Conservation (phyloP, 202 grass and related monocot genomes). For the Bolboschoenoplectus hybrid region DNA sequence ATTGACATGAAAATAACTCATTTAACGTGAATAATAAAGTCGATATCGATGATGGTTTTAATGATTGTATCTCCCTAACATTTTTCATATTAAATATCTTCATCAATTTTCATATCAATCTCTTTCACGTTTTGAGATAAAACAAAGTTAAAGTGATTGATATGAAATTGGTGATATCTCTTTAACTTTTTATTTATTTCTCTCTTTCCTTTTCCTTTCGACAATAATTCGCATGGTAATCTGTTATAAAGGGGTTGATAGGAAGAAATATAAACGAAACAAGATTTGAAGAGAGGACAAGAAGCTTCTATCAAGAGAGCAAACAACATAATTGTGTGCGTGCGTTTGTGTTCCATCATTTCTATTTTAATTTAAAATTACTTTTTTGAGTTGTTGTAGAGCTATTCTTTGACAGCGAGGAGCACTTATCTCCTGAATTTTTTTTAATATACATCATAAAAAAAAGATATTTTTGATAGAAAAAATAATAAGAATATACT, state of each 20-base stretch:
- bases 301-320: not conserved
- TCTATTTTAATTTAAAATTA: not conserved
- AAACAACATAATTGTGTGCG: too few species aligned
- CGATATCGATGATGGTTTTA: too few species aligned
- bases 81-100: too few species aligned
- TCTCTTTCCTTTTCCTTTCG: not conserved
- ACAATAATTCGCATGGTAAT: not conserved
- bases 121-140: not conserved
- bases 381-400: not conserved
- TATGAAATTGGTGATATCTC: not conserved
- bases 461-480: too few species aligned
- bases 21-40: too few species aligned
- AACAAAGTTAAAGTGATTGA: too few species aligned
- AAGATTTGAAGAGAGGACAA: not conserved
- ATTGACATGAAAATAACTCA: too few species aligned
- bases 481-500: too few species aligned
- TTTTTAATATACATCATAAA: too few species aligned
- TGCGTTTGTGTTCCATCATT: not conserved
- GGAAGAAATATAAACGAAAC: not conserved
- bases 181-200: not conserved
- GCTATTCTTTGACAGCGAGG: too few species aligned
- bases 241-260: not conserved
- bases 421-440: too few species aligned
- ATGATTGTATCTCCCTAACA: too few species aligned
- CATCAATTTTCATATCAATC: not conserved